Evolutionary conservation across 306 rosid genomes (phyloP).

Genomic region (Inga leiocalycina): DNA sequence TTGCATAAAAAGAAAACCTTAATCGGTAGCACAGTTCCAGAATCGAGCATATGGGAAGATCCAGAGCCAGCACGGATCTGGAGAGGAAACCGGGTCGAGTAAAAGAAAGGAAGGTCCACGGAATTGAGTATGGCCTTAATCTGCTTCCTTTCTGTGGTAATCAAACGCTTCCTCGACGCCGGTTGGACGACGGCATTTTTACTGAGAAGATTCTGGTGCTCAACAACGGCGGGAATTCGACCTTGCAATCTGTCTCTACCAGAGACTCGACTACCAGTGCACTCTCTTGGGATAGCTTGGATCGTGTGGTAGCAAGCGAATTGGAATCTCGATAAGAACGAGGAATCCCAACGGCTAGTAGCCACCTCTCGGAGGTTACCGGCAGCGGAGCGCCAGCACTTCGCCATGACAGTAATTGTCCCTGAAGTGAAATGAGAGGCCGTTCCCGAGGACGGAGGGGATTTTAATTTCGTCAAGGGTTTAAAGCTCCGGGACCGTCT

Average conservation of each 20-base stretch:
- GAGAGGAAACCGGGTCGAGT: conserved; percentile 79
- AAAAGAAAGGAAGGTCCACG: conserved; percentile 61
- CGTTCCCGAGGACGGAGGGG: not conserved
- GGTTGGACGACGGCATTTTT: conserved; percentile 32
- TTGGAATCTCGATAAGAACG: not conserved
- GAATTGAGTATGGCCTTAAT: conserved; percentile 72
- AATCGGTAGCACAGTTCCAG: conserved; percentile 79
- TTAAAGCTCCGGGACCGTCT: conserved; percentile 31
- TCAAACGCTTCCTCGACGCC: conserved; percentile 58
- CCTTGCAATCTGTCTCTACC: conserved; percentile 75
- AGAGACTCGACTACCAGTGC: conserved; percentile 60
- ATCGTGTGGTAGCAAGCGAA: conserved; percentile 69
- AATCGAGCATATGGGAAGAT: conserved; percentile 71
- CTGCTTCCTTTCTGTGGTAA: conserved; percentile 84
- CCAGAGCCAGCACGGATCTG: conserved; percentile 98
- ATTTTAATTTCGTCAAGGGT: conserved; percentile 33
- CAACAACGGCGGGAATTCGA: conserved; percentile 85
- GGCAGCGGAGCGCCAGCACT: conserved; percentile 75
- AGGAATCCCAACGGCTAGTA: not conserved
- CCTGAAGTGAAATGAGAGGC: not conserved
- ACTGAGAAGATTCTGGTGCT: conserved; percentile 58
- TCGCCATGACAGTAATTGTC: conserved; percentile 50
- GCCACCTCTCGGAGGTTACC: conserved; percentile 44
- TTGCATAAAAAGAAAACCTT: conserved; percentile 49
- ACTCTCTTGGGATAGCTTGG: conserved; percentile 88